Evolutionary conservation across 805 yeast species (phyloP).

Genomic region (Torulaspora gathmanii): DNA sequence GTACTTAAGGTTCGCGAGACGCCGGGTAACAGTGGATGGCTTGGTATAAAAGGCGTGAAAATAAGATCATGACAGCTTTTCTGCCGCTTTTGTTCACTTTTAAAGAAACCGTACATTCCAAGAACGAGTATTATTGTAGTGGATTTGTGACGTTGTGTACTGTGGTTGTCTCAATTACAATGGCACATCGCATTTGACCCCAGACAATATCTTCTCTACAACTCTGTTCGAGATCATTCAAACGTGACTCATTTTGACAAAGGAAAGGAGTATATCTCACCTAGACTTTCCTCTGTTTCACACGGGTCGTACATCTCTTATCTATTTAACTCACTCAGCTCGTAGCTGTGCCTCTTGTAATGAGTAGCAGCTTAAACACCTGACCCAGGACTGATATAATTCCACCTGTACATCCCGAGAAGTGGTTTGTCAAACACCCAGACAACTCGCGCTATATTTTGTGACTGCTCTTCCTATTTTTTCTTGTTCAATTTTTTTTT

Average conservation of each 20-base stretch:
- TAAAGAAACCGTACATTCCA: conserved; percentile 29
- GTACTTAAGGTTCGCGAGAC: too few species aligned
- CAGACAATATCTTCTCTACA: conserved; percentile 38
- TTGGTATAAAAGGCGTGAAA: neutral
- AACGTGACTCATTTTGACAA: conserved; percentile 14
- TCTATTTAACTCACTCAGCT: neutral
- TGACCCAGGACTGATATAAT: neutral
- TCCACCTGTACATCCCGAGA: neutral
- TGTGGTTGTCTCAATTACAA: neutral
- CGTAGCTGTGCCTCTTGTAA: too few species aligned
- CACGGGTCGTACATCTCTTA: conserved; percentile 25
- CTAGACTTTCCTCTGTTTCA: conserved; percentile 23
- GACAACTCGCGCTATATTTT: neutral
- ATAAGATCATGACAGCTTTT: neutral
- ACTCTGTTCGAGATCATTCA: conserved; percentile 35
- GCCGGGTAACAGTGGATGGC: neutral
- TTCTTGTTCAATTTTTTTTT: neutral
- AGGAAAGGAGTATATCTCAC: conserved; percentile 7
- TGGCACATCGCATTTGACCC: conserved; percentile 8
- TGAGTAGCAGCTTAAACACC: neutral
- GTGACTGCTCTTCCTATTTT: conserved; percentile 2
- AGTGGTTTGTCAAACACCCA: neutral
- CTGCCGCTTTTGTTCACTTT: neutral
- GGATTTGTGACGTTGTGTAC: conserved; percentile 27
- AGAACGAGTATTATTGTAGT: conserved; percentile 40